Percentiles rank a stretch among this genome's conserved stretches.
Evolutionary conservation across 2,329 filamentous ascomycete genomes (phyloP).

Genomic region (Penicillium olsonii): DNA sequence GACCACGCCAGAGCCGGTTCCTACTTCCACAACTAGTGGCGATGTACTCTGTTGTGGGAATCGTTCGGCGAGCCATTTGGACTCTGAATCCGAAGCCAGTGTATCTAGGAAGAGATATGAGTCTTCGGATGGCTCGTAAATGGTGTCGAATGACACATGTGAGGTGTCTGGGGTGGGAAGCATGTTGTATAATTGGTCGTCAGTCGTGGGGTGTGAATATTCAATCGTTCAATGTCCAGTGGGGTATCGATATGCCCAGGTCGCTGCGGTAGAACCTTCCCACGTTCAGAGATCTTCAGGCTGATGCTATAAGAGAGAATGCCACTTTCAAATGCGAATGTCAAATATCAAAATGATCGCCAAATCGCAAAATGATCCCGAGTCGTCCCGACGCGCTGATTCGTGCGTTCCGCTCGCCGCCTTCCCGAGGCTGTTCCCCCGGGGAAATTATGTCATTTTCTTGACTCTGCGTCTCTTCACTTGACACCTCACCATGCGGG

Average conservation of each 20-base stretch:
- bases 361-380: slow-evolving; percentile 2
- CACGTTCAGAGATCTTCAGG: too few species aligned
- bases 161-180: slow-evolving; percentile 91
- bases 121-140: slow-evolving; percentile 96
- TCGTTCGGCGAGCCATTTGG: slow-evolving; percentile 64
- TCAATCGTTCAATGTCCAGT: slow-evolving; percentile 3
- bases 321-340: neutral
- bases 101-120: slow-evolving; percentile 93
- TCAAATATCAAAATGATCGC: neutral
- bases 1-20: slow-evolving; percentile 91
- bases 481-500: slow-evolving; percentile 33
- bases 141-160: slow-evolving; percentile 81
- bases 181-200: slow-evolving; percentile 57
- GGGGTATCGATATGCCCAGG: slow-evolving; percentile 1
- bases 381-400: slow-evolving; percentile 15
- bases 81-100: slow-evolving; percentile 71
- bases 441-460: slow-evolving; percentile 27
- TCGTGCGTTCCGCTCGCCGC: slow-evolving; percentile 23
- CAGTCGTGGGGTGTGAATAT: neutral
- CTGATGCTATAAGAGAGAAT: too few species aligned
- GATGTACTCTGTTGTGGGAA: slow-evolving; percentile 51
- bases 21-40: slow-evolving; percentile 78
- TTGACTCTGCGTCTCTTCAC: neutral
- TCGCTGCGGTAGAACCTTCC: too few species aligned
- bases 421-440: slow-evolving; percentile 19